phyloP scores from a whole-genome alignment of 2,329 filamentous ascomycete genomes.

The Apiospora pterosperma region DNA sequence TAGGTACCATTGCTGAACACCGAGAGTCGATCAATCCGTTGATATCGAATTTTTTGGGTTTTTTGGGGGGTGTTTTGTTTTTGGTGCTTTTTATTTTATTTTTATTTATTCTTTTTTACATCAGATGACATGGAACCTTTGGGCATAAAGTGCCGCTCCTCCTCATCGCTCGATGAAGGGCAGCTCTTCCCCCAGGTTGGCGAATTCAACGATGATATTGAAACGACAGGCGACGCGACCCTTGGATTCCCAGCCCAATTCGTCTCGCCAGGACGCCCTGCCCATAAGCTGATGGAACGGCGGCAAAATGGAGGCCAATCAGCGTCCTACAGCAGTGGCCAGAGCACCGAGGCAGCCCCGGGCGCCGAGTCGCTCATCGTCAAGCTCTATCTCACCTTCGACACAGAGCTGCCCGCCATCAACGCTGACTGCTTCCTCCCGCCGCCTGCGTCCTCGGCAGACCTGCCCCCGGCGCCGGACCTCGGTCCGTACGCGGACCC shows the following conservation, averaged over 20 bases:
- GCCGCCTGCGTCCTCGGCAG: conserved; percentile 21
- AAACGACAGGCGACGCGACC: not conserved
- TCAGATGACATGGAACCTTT: not conserved
- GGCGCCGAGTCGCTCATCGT: not conserved
- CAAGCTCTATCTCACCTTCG: not conserved
- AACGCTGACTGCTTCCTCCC: not conserved
- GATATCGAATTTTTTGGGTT: no score
- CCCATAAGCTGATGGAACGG: not conserved
- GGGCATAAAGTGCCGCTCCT: not conserved
- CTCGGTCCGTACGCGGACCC: conserved; percentile 67
- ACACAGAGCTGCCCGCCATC: not conserved
- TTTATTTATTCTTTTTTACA: not conserved
- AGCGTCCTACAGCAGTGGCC: not conserved
- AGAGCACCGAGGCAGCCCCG: not conserved
- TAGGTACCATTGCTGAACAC: no score
- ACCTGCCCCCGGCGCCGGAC: conserved; percentile 56
- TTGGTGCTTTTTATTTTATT: no score
- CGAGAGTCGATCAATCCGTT: no score
- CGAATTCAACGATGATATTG: not conserved
- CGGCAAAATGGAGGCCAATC: not conserved
- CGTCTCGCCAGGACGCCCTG: not conserved
- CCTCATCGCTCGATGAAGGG: not conserved
- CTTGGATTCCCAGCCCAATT: not conserved
- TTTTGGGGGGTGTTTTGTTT: no score
- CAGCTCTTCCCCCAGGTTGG: not conserved